Evolutionary conservation across 345 rosid species (phyloP), one percentile per base, ranked within the genome.

Genomic region (Ceriops zippeliana): DNA sequence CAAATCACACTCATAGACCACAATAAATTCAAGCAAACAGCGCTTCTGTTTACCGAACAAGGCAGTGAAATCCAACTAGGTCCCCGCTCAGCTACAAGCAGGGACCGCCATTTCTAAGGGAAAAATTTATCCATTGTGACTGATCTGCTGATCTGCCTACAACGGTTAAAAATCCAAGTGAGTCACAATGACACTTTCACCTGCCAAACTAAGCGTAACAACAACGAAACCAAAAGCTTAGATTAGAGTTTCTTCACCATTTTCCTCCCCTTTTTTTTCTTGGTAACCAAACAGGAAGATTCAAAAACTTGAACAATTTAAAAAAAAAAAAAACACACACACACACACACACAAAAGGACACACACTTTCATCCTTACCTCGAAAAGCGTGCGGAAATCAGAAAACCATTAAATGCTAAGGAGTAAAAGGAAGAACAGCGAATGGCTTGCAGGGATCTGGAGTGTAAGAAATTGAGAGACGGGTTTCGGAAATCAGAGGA

Each of bases 371-470:
- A 21, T 10, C 24, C 74, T 73, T 32, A 83, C 85, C 83, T 82
- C 62, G 79, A 22, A 31, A 78, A 49, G 67, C 72, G 77, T 3
- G 74, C 60, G 51, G 42, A 5, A 78, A 78, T 87, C 84, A 90
- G 56, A 74, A 52, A 61, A 70, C 79, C 89, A 90, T 82, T 20
- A 19, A 35, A 17, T 19, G 49, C 38, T 63, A 69, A 71, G 56
- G 22, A 21, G 31, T 26, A 0, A 9, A 6, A 58, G 11, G 2
- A 15, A 61, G 47, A 61, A 20, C 24, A 22, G 63, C 52, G 42
- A 61, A 47, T 20, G 46, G 57, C 49, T 52, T 24, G 21, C 62
- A 69, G 70, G 70, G 82, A 79, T 84, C 81, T 82, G 77, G 34
- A 17, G 8, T 28, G 66, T 58, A 22, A 65, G 31, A 38, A 49